Base-by-base conservation (phyloP, 1,284 basidiomycete genomes). In the Marasmius fiardii region DNA sequence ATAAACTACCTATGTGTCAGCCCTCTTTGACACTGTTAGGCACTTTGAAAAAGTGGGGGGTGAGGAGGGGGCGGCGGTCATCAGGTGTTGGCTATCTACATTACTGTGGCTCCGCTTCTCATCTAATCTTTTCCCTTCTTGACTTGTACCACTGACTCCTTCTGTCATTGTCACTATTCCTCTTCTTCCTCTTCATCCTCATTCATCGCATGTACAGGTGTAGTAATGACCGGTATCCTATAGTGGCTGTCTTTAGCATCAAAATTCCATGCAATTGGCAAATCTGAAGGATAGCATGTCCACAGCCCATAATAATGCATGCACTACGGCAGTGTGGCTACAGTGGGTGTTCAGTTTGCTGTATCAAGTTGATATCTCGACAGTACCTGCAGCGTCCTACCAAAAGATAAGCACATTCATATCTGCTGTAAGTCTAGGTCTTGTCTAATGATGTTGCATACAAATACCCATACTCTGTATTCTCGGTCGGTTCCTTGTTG, bases 181-280 rank as follows among this genome's bases (percentile, higher is more conserved):
- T n/a, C n/a, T n/a, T n/a, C n/a, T n/a, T n/a, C n/a, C n/a, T n/a
- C n/a, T n/a, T n/a, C n/a, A n/a, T n/a, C n/a, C n/a, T n/a, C n/a
- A n/a, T n/a, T n/a, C n/a, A n/a, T n/a, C n/a, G n/a, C 34, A 12
- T 12, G 21, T n/a, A 20, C 16, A 58, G 52, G 51, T 41, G 16
- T 49, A 59, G 68, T 59, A 65, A 61, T 55, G 47, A 55, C 26
- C 24, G 31, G n/a, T n/a, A 31, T 58, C 51, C 56, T 65, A 57
- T 63, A 91, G 89, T 80, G 86, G 64, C 83, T 87, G 67, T 74
- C 79, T 59, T 72, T 92, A 55, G 85, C 87, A 58, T 74, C 76
- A 65, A 90, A 89, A 68, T 70, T 91, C 35, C 78, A 88, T 65
- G 79, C 82, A 64, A 88, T 92, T 68, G 90, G 89, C 48, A 87